Evolutionary conservation across 306 rosid species (phyloP).

Genomic region (Cucumis melo): DNA sequence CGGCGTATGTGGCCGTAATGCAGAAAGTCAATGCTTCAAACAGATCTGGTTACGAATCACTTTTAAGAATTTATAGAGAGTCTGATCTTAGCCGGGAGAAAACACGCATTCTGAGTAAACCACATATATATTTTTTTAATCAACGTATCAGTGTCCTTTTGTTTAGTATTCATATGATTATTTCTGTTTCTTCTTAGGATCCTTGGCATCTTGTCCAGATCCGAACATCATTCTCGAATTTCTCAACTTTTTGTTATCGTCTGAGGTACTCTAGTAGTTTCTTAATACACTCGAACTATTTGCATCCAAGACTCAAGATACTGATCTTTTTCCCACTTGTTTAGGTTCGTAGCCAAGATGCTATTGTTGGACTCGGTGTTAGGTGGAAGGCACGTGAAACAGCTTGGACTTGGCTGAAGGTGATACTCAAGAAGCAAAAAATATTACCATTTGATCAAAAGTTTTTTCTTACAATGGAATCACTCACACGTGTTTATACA

Average conservation of each 20-base stretch:
- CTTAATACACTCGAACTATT: background rate
- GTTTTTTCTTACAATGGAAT: background rate
- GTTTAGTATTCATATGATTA: background rate
- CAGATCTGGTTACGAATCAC: constrained; percentile 56
- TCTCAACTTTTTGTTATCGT: constrained; percentile 31
- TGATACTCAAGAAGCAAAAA: constrained; percentile 10
- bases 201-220: constrained; percentile 29
- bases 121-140: background rate
- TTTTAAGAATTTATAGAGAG: constrained; percentile 68
- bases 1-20: constrained; percentile 73
- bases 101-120: constrained; percentile 69
- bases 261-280: constrained; percentile 13
- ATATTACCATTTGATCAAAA: background rate
- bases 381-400: constrained; percentile 55
- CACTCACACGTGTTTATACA: no score
- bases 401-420: constrained; percentile 91
- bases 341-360: constrained; percentile 89
- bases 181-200: constrained; percentile 15
- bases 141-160: background rate
- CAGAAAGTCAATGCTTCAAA: constrained; percentile 38
- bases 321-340: constrained; percentile 3
- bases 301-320: constrained; percentile 9
- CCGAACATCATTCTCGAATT: constrained; percentile 29
- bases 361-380: constrained; percentile 48
- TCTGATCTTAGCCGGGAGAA: constrained; percentile 81